phyloP scores from a whole-genome alignment of 176 grass and related monocot species.

The Carex parvula region DNA sequence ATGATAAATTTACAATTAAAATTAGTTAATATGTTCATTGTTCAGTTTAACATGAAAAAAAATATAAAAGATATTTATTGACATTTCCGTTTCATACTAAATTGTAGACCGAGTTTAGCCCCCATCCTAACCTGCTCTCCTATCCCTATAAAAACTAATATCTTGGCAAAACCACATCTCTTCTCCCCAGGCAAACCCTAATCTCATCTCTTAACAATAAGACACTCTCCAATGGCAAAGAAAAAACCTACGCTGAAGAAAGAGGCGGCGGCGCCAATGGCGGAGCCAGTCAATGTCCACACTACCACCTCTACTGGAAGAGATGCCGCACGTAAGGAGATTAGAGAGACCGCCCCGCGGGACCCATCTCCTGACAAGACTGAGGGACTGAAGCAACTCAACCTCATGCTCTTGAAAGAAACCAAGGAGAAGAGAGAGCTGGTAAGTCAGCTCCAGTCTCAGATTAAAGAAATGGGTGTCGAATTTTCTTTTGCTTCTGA shows the following conservation, averaged over 20 bases:
- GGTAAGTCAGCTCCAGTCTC: slow-evolving; percentile 18
- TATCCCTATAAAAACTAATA: slow-evolving; percentile 19
- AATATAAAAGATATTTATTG: not conserved
- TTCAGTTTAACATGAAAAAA: not conserved
- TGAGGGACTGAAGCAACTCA: slow-evolving; percentile 25
- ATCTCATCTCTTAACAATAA: slow-evolving; percentile 8
- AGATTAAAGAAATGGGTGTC: slow-evolving; percentile 1
- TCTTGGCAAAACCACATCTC: not conserved
- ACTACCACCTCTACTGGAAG: not conserved
- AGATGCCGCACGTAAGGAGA: not conserved
- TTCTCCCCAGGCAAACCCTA: slow-evolving; percentile 33
- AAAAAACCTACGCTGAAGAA: slow-evolving; percentile 20
- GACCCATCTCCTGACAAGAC: slow-evolving; percentile 21
- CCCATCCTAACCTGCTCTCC: not conserved
- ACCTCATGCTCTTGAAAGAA: slow-evolving; percentile 20
- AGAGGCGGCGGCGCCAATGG: slow-evolving; percentile 16
- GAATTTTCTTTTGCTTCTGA: slow-evolving; percentile 7
- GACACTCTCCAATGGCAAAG: slow-evolving; percentile 15
- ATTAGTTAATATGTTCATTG: not conserved
- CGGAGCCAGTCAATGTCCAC: not conserved
- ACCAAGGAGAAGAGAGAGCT: slow-evolving; percentile 25
- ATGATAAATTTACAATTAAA: not conserved
- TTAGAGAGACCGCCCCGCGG: not conserved
- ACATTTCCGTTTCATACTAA: not conserved
- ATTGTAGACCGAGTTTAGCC: slow-evolving; percentile 9